A percentile compares a stretch with the other conserved stretches of the same genome.
phyloP scores from a whole-genome alignment of 225 moss, liverwort and hornwort species.

The Sphagnum tenellum region DNA sequence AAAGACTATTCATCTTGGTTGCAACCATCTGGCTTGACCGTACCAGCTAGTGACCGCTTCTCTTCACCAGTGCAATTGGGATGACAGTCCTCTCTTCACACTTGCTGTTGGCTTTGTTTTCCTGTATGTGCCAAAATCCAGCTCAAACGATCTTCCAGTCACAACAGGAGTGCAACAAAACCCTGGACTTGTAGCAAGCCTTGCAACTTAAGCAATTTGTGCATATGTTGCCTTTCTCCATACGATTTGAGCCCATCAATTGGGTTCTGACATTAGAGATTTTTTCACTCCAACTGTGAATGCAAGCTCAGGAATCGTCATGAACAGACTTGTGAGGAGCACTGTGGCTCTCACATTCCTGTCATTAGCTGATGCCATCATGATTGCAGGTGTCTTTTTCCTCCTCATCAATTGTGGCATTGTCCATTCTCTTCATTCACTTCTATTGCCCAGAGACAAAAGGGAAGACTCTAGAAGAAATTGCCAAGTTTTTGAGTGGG shows the following conservation, averaged over 20 bases:
- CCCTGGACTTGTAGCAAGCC: conserved; percentile 50
- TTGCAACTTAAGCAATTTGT: conserved; percentile 63
- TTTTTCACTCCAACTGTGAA: conserved; percentile 73
- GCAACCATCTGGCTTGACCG: conserved; percentile 75
- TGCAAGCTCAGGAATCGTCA: conserved; percentile 83
- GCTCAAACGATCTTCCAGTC: conserved; percentile 12
- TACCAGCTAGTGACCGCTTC: conserved; percentile 66
- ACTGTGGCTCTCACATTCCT: conserved; percentile 74
- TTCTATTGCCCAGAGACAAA: conserved; percentile 72
- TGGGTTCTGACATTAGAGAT: conserved; percentile 94
- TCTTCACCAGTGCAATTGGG: conserved; percentile 68
- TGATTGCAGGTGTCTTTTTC: conserved; percentile 64
- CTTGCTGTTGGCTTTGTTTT: conserved; percentile 68
- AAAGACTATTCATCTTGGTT: conserved; percentile 89
- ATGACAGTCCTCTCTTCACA: conserved; percentile 53
- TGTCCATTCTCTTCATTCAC: conserved; percentile 64
- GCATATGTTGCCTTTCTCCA: conserved; percentile 81
- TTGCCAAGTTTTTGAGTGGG: conserved; percentile 52
- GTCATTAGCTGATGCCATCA: conserved; percentile 63
- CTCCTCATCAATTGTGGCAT: conserved; percentile 33
- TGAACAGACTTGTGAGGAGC: conserved; percentile 87
- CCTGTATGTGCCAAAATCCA: conserved; percentile 23
- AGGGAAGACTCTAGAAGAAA: conserved; percentile 84
- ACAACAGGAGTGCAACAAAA: background rate
- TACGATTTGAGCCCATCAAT: conserved; percentile 78